Percentiles rank a stretch among this genome's conserved stretches.
Evolutionary conservation across 1,284 basidiomycete genomes (phyloP).

Genomic region (Trametes sp.): DNA sequence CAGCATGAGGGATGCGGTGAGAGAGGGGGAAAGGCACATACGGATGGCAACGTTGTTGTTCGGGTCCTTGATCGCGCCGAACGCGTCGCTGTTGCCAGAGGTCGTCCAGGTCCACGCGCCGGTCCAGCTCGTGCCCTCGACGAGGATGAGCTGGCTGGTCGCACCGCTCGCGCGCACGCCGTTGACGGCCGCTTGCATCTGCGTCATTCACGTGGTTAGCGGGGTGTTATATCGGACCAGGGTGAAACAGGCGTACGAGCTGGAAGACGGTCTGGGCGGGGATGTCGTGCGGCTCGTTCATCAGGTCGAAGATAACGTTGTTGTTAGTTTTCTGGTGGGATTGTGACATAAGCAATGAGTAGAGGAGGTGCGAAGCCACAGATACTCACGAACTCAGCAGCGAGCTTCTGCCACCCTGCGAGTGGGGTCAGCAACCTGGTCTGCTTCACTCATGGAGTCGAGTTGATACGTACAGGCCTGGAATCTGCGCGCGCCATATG

Average conservation of each 20-base stretch:
- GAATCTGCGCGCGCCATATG: slow-evolving; percentile 55
- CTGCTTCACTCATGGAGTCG: neutral
- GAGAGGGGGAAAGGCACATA: slow-evolving; percentile 38
- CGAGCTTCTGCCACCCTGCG: slow-evolving; percentile 64
- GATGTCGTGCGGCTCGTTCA: slow-evolving; percentile 70
- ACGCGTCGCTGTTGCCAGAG: slow-evolving; percentile 63
- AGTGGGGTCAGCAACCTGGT: neutral
- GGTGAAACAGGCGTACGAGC: slow-evolving; percentile 44
- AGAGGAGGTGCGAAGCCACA: too few species aligned
- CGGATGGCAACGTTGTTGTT: slow-evolving; percentile 68
- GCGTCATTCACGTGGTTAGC: neutral
- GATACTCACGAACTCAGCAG: slow-evolving; percentile 57
- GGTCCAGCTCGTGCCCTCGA: slow-evolving; percentile 55
- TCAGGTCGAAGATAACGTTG: slow-evolving; percentile 66
- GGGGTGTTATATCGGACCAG: neutral
- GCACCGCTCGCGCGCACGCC: slow-evolving; percentile 67
- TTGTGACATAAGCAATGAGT: too few species aligned
- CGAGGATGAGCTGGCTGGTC: slow-evolving; percentile 55
- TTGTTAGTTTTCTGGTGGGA: slow-evolving; percentile 54
- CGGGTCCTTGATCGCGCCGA: slow-evolving; percentile 61
- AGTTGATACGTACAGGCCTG: slow-evolving; percentile 41
- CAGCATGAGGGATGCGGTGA: neutral
- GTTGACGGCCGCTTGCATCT: slow-evolving; percentile 71
- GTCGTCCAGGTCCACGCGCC: slow-evolving; percentile 56
- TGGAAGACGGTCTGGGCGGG: slow-evolving; percentile 54